Percentiles rank a stretch among this genome's conserved stretches.
These are phyloP conservation scores for Quercus wislizeni DNA, from an alignment of 306 rosid species.

Conservation along the genomic window DNA sequence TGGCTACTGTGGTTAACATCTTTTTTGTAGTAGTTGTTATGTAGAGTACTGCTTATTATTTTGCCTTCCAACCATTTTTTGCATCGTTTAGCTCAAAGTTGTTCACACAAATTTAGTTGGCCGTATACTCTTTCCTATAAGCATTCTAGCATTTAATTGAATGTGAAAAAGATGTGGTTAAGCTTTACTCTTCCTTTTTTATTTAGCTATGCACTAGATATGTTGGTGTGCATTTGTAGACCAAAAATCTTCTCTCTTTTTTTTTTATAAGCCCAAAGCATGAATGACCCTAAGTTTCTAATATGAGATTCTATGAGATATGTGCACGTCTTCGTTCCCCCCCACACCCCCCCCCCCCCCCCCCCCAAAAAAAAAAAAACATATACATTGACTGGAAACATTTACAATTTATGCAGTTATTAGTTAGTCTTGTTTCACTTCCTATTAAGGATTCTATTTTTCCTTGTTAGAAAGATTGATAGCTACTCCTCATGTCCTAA, in stretches of 20 bases:
- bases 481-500: too few species aligned
- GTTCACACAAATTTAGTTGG: neutral
- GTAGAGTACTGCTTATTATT: neutral
- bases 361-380: too few species aligned
- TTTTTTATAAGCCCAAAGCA: neutral
- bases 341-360: accelerated
- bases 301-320: neutral
- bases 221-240: neutral
- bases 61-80: neutral
- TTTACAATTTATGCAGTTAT: neutral
- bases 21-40: neutral
- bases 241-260: neutral
- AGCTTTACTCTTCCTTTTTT: neutral
- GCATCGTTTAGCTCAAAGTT: neutral
- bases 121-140: neutral
- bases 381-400: neutral
- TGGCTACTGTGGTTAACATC: neutral
- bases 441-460: neutral
- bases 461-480: too few species aligned
- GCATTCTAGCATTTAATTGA: neutral
- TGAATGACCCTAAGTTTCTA: neutral
- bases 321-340: accelerated
- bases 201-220: neutral
- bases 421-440: neutral
- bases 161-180: neutral